Evolutionary conservation across 2,329 filamentous ascomycete species (phyloP).

Genomic region (Thyridium curvatum): DNA sequence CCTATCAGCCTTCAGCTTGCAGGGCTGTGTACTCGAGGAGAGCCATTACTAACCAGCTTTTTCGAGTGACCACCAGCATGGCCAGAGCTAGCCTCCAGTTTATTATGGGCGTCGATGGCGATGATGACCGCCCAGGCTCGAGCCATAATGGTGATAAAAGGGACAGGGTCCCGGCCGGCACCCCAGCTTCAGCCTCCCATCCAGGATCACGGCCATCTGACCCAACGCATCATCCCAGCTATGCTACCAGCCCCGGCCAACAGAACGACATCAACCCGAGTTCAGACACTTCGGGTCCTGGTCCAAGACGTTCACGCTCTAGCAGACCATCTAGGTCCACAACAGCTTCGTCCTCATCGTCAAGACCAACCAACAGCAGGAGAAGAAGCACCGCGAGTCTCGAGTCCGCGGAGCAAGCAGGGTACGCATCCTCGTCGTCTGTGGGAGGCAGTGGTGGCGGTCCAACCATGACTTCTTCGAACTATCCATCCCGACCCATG

Average conservation of each 20-base stretch:
- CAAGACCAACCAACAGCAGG: conserved; percentile 21
- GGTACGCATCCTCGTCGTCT: conserved; percentile 26
- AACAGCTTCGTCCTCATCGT: conserved; percentile 16
- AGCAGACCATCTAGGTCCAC: conserved; percentile 22
- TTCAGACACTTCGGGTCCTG: conserved; percentile 8
- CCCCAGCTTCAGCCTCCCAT: conserved; percentile 24
- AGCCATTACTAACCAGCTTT: conserved; percentile 33
- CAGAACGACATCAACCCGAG: conserved; percentile 13
- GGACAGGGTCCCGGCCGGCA: conserved; percentile 31
- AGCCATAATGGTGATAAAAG: conserved; percentile 34
- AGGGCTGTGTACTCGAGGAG: conserved; percentile 31
- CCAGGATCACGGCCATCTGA: conserved; percentile 18
- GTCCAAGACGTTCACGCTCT: conserved; percentile 26
- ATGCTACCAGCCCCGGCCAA: conserved; percentile 30
- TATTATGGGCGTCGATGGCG: conserved; percentile 50
- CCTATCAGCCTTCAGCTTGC: conserved; percentile 22
- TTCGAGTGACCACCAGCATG: conserved; percentile 39
- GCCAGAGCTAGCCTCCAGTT: conserved; percentile 40
- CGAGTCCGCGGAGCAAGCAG: conserved; percentile 42
- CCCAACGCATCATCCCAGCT: conserved; percentile 26
- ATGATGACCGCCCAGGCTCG: conserved; percentile 38
- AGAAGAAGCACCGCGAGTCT: conserved; percentile 39
- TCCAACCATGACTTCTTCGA: conserved; percentile 3
- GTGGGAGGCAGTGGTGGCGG: conserved; percentile 16
- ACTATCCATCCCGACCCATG: neutral